Percentiles rank a stretch among this genome's conserved stretches.
These are phyloP conservation scores for Thuidium tamariscinum DNA, from an alignment of 225 moss, liverwort and hornwort genomes.

Conservation along the genomic window DNA sequence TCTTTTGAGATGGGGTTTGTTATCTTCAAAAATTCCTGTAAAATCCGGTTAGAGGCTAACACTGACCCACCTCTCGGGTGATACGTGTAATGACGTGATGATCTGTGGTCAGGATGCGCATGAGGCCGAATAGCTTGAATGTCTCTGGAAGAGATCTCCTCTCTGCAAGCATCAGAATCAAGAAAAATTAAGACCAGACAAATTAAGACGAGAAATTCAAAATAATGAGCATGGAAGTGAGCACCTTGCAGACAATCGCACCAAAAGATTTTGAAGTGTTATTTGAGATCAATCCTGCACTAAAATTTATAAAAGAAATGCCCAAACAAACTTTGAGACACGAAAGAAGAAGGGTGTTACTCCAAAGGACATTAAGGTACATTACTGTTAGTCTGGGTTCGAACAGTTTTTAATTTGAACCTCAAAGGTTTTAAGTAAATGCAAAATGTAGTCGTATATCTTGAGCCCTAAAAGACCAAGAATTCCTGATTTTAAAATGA, in stretches of 20 bases:
- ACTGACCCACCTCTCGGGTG: slow-evolving; percentile 53
- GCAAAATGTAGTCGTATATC: not conserved
- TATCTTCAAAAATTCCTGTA: not conserved
- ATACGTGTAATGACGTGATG: slow-evolving; percentile 62
- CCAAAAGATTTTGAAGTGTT: not conserved
- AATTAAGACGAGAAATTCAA: not conserved
- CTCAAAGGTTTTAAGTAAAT: not conserved
- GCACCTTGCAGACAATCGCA: not conserved
- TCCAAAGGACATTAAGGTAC: not conserved
- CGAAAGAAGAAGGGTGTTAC: not conserved
- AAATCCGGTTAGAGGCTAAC: not conserved
- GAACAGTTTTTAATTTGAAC: not conserved
- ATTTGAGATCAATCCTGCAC: not conserved
- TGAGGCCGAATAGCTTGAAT: slow-evolving; percentile 66
- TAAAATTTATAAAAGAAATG: not conserved
- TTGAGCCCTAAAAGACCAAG: not conserved
- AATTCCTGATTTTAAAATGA: not conserved
- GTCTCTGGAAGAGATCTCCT: slow-evolving; percentile 61
- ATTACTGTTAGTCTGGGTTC: not conserved
- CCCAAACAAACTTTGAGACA: not conserved
- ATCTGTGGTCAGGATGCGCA: slow-evolving; percentile 62
- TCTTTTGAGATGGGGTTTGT: not conserved
- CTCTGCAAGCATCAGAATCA: slow-evolving; percentile 7
- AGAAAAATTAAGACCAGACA: not conserved
- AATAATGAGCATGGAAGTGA: not conserved